Evolutionary conservation across 345 rosid genomes (phyloP).

Genomic region (Salix dunnii): DNA sequence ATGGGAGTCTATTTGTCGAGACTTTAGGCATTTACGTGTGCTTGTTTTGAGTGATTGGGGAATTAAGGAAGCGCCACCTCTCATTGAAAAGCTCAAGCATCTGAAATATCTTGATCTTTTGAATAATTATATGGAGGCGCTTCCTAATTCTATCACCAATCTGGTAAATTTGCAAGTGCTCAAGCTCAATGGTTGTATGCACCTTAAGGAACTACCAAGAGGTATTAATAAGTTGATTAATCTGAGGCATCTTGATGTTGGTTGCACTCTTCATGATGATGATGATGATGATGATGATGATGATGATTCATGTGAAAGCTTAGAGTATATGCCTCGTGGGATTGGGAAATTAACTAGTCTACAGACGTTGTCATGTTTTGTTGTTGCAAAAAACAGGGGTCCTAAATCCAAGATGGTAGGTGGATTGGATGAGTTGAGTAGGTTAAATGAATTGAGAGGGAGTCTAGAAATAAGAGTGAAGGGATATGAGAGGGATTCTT

Average conservation of each 20-base stretch:
- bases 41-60: neutral
- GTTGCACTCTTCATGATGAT: neutral
- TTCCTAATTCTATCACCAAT: no score
- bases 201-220: neutral
- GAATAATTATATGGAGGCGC: no score
- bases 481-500: neutral
- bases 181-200: no score
- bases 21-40: neutral
- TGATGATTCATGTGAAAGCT: neutral
- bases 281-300: no score
- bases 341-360: neutral
- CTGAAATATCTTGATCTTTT: no score
- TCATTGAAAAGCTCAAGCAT: no score
- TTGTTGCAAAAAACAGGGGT: neutral
- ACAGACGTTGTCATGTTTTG: neutral
- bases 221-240: neutral
- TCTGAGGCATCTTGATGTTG: neutral
- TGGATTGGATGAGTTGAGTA: neutral
- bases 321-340: slow-evolving; percentile 5
- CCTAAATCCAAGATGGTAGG: neutral
- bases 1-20: neutral
- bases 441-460: neutral
- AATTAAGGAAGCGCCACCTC: no score
- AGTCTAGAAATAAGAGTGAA: neutral
- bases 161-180: no score